A percentile compares a stretch with the other conserved stretches of the same genome.
phyloP scores from a whole-genome alignment of 2,329 filamentous ascomycete genomes.

The Pseudogymnoascus sp. region DNA sequence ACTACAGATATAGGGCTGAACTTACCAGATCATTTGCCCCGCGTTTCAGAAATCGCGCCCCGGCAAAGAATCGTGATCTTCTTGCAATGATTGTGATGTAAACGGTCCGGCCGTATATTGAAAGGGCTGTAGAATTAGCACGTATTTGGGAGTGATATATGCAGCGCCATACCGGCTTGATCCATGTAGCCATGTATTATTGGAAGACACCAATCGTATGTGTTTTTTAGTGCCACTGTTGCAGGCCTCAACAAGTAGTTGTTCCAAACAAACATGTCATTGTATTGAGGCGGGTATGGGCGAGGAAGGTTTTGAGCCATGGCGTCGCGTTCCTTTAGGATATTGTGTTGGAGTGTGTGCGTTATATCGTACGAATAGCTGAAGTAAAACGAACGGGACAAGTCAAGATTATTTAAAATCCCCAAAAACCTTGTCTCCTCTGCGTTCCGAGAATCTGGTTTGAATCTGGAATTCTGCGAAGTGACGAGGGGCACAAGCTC shows the following conservation, averaged over 20 bases:
- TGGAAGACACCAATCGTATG: slow-evolving; percentile 92
- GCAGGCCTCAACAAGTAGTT: slow-evolving; percentile 77
- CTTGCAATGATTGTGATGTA: slow-evolving; percentile 92
- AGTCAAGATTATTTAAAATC: slow-evolving; percentile 84
- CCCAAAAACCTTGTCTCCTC: slow-evolving; percentile 84
- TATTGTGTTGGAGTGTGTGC: slow-evolving; percentile 83
- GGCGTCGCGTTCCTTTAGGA: slow-evolving; percentile 67
- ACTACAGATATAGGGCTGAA: background rate
- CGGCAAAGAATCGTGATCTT: slow-evolving; percentile 86
- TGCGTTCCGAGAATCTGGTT: slow-evolving; percentile 68
- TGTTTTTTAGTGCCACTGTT: slow-evolving; percentile 59
- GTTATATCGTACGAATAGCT: slow-evolving; percentile 98
- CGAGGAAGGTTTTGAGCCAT: slow-evolving; percentile 56
- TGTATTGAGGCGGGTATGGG: slow-evolving; percentile 57
- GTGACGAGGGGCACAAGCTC: slow-evolving; percentile 83
- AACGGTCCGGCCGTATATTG: slow-evolving; percentile 78
- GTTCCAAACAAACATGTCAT: slow-evolving; percentile 99
- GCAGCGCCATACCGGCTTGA: slow-evolving; percentile 52
- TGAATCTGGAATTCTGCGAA: slow-evolving; percentile 55
- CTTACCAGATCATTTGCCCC: slow-evolving; percentile 75
- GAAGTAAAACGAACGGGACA: slow-evolving; percentile 92
- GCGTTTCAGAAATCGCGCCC: slow-evolving; percentile 86
- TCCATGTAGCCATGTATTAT: slow-evolving; percentile 96
- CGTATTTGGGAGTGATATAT: background rate
- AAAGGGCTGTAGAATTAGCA: slow-evolving; percentile 45